Percentiles rank a stretch among this genome's conserved stretches.
phyloP scores from a whole-genome alignment of 768 basidiomycete species.

The Asterophora parasitica region DNA sequence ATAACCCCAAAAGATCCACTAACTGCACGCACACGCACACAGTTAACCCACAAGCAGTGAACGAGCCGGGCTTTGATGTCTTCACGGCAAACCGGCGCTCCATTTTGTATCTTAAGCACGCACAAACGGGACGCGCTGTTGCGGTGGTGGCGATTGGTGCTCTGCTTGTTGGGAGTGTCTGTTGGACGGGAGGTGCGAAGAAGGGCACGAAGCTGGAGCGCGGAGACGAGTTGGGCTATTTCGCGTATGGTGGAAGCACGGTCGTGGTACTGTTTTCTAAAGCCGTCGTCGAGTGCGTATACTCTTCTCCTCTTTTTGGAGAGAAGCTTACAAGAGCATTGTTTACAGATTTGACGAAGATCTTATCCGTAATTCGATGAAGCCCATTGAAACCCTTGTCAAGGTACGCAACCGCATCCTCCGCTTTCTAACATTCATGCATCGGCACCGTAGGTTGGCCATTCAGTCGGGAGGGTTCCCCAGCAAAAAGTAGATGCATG shows the following conservation, averaged over 20 bases:
- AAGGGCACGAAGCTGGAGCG: conserved; percentile 42
- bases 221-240: conserved; percentile 64
- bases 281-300: conserved; percentile 38
- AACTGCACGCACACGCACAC: not conserved
- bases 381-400: conserved; percentile 62
- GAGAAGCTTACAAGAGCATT: not conserved
- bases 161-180: conserved; percentile 73
- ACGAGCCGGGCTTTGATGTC: conserved; percentile 59
- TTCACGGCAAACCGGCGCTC: conserved; percentile 62
- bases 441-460: conserved; percentile 25
- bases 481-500: not conserved
- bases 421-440: too few species aligned
- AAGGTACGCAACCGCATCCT: conserved; percentile 32
- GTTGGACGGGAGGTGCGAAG: conserved; percentile 52
- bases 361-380: conserved; percentile 47
- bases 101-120: conserved; percentile 47
- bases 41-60: conserved; percentile 80
- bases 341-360: conserved; percentile 53
- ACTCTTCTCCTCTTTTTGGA: not conserved
- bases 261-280: conserved; percentile 56
- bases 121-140: conserved; percentile 39
- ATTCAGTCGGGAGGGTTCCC: conserved; percentile 29
- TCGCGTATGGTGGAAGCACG: conserved; percentile 79
- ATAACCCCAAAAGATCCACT: not conserved
- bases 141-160: conserved; percentile 78